Base-by-base conservation (phyloP, 2,329 filamentous ascomycete genomes). In the Aspergillus quadricinctus region DNA sequence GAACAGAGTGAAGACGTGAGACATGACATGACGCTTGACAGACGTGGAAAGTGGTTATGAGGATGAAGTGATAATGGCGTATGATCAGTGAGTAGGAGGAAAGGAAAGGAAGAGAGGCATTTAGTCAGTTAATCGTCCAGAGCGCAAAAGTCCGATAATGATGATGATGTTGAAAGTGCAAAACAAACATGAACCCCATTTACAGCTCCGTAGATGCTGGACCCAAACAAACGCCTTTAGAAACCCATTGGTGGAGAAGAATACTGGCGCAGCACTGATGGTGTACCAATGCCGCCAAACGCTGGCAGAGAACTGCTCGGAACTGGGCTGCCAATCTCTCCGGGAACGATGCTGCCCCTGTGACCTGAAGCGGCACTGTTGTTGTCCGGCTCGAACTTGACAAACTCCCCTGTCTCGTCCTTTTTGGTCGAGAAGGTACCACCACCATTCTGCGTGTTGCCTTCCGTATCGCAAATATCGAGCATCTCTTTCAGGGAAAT, bases 381-480 rank as follows among this genome's bases (percentile, higher is more conserved):
- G 54, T 71, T 75, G 63, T 83, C 81, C 14, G 82, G 78, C 55
- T 87, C 79, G 58, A 79, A 80, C 60, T 75, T 79, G 66, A 80
- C 73, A 41, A 72, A 72, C 48, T 71, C 69, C 28, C 71, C 72
- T 28, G 66, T 64, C 29, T 73, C 77, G 50, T 84, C 82, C 41
- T 81, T 79, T 58, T 81, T 83, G 60, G 89, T 81, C 35, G 89
- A 85, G 68, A 99, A 95, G 27, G 83, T 88, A n/a, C 94, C 94
- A 48, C 93, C 93, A 48, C 94, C 94, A 66, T 97, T 97, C 57
- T 87, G 85, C 2, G 78, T 71, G 66, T 88, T 95, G 56, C 94
- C 94, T 70, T 96, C 90, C 0, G 93, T 96, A 66, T 97, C 93
- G 71, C 90, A 94, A 57, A 95, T 88, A 56, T 89, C 86, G 41